Conservation (phyloP, 1,284 basidiomycete genomes). For the Pholiota adiposa region DNA sequence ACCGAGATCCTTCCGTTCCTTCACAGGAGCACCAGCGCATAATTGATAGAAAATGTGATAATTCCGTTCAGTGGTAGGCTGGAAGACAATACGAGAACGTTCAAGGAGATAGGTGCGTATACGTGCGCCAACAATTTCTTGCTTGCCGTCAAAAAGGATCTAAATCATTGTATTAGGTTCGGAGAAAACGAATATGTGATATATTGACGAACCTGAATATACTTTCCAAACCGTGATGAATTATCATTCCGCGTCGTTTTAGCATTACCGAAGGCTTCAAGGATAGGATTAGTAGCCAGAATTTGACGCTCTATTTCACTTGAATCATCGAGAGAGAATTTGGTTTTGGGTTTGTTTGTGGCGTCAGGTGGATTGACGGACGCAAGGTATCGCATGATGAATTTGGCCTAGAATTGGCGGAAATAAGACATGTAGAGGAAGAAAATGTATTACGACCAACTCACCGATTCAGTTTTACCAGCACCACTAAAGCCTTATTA, state of each 20-base stretch:
- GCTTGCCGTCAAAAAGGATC: conserved; percentile 95
- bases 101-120: conserved; percentile 98
- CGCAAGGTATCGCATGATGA: conserved; percentile 99
- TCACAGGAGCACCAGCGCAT: conserved; percentile 94
- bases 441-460: conserved; percentile 25
- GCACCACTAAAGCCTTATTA: conserved; percentile 74
- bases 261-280: conserved; percentile 99
- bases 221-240: conserved; percentile 98
- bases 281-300: conserved; percentile 97
- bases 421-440: conserved; percentile 5
- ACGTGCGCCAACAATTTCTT: conserved; percentile 97
- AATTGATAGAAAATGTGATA: conserved; percentile 99
- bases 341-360: conserved; percentile 66
- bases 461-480: conserved; percentile 96
- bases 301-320: conserved; percentile 98
- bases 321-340: conserved; percentile 77
- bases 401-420: conserved; percentile 79
- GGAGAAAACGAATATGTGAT: neutral
- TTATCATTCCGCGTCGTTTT: conserved; percentile 99
- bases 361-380: conserved; percentile 90
- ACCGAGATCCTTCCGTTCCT: conserved; percentile 94
- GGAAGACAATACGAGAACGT: conserved; percentile 96
- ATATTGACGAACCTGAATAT: conserved; percentile 82
- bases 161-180: conserved; percentile 33
- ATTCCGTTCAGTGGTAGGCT: conserved; percentile 96